phyloP scores from a whole-genome alignment of 2,329 filamentous ascomycete species.

The Fusarium globosum region DNA sequence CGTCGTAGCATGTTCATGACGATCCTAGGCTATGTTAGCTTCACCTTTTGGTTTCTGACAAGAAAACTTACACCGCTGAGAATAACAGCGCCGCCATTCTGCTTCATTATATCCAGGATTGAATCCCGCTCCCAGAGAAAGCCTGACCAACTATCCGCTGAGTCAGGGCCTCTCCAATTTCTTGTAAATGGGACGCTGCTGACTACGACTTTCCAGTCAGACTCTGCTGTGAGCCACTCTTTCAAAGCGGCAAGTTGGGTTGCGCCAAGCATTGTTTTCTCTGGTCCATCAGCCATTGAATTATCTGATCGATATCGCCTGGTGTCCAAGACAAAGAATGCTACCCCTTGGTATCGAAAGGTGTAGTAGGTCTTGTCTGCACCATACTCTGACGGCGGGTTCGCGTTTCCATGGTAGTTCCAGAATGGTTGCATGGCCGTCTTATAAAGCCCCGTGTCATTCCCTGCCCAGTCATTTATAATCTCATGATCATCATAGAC shows the following conservation, averaged over 20 bases:
- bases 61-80: background rate
- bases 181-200: background rate
- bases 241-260: background rate
- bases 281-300: background rate
- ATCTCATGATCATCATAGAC: constrained; percentile 4
- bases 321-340: background rate
- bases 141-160: background rate
- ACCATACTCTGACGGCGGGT: background rate
- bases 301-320: background rate
- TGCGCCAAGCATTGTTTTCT: background rate
- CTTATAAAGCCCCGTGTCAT: background rate
- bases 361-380: background rate
- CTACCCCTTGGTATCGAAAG: background rate
- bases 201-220: background rate
- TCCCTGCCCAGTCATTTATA: background rate
- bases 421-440: background rate
- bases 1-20: background rate
- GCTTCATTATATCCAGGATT: background rate
- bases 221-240: background rate
- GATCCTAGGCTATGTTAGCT: background rate
- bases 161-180: background rate
- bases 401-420: background rate
- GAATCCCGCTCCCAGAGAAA: background rate
- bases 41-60: accelerated
- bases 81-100: background rate